Evolutionary conservation across 1,284 basidiomycete genomes (phyloP), one percentile per base, ranked within the genome.

Genomic region (Cutaneotrichosporon cyanovorans): DNA sequence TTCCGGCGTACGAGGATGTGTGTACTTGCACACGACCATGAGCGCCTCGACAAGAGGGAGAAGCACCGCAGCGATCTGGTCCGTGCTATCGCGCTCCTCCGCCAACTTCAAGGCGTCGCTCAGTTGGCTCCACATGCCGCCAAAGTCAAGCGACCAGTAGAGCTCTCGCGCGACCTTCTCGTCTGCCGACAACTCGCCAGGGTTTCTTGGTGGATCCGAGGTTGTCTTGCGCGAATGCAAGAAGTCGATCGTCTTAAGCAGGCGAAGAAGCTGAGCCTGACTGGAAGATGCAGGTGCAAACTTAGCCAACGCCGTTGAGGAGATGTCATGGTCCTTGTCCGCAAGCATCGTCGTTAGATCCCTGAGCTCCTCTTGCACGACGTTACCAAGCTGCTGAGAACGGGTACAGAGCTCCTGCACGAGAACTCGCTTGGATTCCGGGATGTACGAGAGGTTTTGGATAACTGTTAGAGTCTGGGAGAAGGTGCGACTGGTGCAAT

Each of bases 1-100:
- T 10, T 25, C 32, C 5, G 38, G 35, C 8, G 41, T n/a, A 7
- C 35, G 33, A 10, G 41, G 36, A 4, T 48, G 45, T 8, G 50
- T 55, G 66, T 95, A 89, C 70, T 96, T 96, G 78, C 89, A 96
- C 21, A 99, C 88, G 1, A 99, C 93, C 89, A 98, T 96, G 54
- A 99, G 75, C 0, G 90, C 82, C 69, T 96, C 91, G 55, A 96
- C 92, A 30, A 95, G 75, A 11, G 91, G 92, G 16, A 96, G 75
- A 1, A 96, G 75, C 19, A 93, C 87, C 0, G 87, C 91, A 2
- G 88, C 86, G 41, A 92, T 83, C 62, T 92, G 86, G 52, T 88
- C 86, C 39, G 84, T 82, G 56, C 85, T 82, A 0, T 82, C 76
- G 51, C 83, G 82, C 55, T 83, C 80, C 63, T 90, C 87, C 46